Conservation (phyloP, 176 grass and related monocot genomes). For the Aegilops tauschii region DNA sequence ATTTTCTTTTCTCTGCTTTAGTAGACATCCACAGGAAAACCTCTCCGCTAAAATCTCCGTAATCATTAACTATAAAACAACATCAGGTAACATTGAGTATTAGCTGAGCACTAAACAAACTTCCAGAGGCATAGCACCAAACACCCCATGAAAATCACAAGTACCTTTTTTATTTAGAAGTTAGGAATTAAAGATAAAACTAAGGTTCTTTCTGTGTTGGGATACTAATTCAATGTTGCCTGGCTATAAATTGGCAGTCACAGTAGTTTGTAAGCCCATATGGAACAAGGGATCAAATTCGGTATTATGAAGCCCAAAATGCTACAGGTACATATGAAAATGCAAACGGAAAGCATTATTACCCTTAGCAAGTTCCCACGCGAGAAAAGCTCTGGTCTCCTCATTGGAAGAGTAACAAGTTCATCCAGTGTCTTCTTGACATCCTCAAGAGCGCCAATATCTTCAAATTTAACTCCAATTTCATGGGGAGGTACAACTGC, state of each 20-base stretch:
- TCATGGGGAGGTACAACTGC: slow-evolving; percentile 90
- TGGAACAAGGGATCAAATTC: neutral
- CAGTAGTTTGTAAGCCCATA: neutral
- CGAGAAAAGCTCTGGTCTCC: slow-evolving; percentile 92
- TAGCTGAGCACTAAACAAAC: neutral
- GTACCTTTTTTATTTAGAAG: neutral
- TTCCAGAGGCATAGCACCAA: neutral
- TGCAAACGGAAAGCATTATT: slow-evolving; percentile 31
- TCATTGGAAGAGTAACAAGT: slow-evolving; percentile 94
- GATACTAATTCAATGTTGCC: neutral
- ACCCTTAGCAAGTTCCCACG: slow-evolving; percentile 92
- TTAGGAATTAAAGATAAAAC: neutral
- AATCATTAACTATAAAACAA: slow-evolving; percentile 2
- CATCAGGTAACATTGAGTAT: neutral
- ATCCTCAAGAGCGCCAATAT: slow-evolving; percentile 94
- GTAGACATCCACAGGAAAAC: neutral
- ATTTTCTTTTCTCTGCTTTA: slow-evolving; percentile 5
- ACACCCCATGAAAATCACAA: slow-evolving; percentile 4
- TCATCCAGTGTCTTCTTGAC: slow-evolving; percentile 93
- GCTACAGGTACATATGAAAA: slow-evolving; percentile 3
- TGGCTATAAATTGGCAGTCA: neutral
- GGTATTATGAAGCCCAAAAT: neutral
- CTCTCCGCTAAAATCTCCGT: neutral
- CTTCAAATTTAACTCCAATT: slow-evolving; percentile 91
- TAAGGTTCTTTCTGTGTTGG: slow-evolving; percentile 2